Evolutionary conservation across 371 early-diverging fungal species (phyloP).

Genomic region (Nematocida ausubeli): DNA sequence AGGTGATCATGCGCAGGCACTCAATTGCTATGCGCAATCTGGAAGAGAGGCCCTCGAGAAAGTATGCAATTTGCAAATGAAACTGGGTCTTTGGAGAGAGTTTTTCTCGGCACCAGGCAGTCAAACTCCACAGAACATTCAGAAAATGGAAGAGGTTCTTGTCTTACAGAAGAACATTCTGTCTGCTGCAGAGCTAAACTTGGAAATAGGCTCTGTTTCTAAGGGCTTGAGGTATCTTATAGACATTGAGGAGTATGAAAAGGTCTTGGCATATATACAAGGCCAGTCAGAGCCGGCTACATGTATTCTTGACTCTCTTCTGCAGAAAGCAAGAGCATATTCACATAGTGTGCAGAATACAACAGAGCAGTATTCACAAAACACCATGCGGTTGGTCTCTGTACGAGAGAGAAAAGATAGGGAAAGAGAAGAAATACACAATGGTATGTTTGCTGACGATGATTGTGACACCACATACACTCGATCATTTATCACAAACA

Average conservation of each 20-base stretch:
- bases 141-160: slow-evolving; percentile 33
- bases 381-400: not conserved
- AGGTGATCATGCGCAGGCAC: slow-evolving; percentile 17
- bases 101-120: slow-evolving; percentile 2
- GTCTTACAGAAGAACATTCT: slow-evolving; percentile 6
- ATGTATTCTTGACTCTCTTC: not conserved
- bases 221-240: slow-evolving; percentile 23
- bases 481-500: slow-evolving; percentile 50
- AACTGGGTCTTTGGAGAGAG: slow-evolving; percentile 44
- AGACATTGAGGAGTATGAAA: slow-evolving; percentile 8
- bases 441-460: slow-evolving; percentile 26
- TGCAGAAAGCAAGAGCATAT: not conserved
- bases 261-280: not conserved
- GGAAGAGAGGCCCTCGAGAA: not conserved
- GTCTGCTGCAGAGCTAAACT: slow-evolving; percentile 18
- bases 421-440: slow-evolving; percentile 44
- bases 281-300: not conserved
- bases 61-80: not conserved
- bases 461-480: slow-evolving; percentile 32
- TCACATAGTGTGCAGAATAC: not conserved
- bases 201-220: not conserved
- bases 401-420: slow-evolving; percentile 52
- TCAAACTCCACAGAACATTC: not conserved
- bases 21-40: slow-evolving; percentile 15
- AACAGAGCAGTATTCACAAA: slow-evolving; percentile 12